Conservation (phyloP, 345 rosid genomes). For the Melastoma malabathricum region DNA sequence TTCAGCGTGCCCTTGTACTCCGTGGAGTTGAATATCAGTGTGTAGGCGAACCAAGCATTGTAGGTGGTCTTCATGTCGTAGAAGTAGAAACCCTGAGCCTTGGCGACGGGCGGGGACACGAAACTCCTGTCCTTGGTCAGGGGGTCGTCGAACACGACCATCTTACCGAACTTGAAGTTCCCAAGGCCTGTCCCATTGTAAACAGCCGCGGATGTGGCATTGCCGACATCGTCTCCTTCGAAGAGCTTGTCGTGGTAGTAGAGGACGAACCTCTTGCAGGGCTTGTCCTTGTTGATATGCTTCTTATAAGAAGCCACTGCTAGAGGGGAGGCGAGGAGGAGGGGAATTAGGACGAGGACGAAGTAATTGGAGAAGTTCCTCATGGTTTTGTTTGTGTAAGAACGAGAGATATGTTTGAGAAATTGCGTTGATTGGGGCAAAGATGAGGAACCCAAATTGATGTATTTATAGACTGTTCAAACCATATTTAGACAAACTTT, state of each 20-base stretch:
- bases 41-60: too few species aligned
- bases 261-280: slow-evolving; percentile 43
- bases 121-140: slow-evolving; percentile 33
- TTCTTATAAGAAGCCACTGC: slow-evolving; percentile 14
- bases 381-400: background rate
- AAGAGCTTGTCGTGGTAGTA: slow-evolving; percentile 47
- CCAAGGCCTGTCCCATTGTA: slow-evolving; percentile 25
- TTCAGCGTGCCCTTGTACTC: too few species aligned
- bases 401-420: too few species aligned
- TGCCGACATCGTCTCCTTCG: slow-evolving; percentile 24
- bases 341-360: slow-evolving; percentile 12
- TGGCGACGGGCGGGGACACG: too few species aligned
- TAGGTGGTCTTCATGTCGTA: too few species aligned
- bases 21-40: too few species aligned
- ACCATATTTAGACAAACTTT: too few species aligned
- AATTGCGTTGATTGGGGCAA: too few species aligned
- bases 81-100: too few species aligned
- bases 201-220: slow-evolving; percentile 38
- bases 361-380: slow-evolving; percentile 6
- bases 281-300: slow-evolving; percentile 15
- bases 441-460: too few species aligned
- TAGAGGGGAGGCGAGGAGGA: slow-evolving; percentile 13
- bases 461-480: too few species aligned
- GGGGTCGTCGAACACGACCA: slow-evolving; percentile 53
- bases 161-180: slow-evolving; percentile 27